Base-by-base conservation (phyloP, 2,329 filamentous ascomycete species). In the Apiospora malaysiana region DNA sequence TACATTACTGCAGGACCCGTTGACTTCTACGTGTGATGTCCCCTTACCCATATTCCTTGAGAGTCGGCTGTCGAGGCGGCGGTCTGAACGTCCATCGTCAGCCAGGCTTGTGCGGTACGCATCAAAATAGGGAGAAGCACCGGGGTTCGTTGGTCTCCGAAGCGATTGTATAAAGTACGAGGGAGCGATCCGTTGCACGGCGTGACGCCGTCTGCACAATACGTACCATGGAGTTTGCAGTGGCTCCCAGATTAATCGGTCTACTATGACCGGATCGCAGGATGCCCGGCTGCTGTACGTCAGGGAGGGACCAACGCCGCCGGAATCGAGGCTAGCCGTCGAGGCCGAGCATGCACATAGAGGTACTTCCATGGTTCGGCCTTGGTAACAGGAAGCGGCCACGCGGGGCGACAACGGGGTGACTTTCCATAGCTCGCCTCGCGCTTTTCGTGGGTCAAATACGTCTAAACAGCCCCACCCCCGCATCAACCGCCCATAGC, bases 21-120 rank as follows among this genome's bases (percentile, higher is more conserved):
- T n/a, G n/a, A n/a, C n/a, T n/a, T n/a, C n/a, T n/a, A n/a, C n/a
- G n/a, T n/a, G n/a, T n/a, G n/a, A n/a, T n/a, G n/a, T n/a, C n/a
- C n/a, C n/a, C n/a, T n/a, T n/a, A n/a, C n/a, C n/a, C n/a, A n/a
- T n/a, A n/a, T n/a, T n/a, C n/a, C n/a, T n/a, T n/a, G n/a, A n/a
- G n/a, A n/a, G n/a, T 46, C 43, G 43, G 43, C 43, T 46, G 43
- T 46, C 43, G 43, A 46, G 43, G 43, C 18, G 49, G 49, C 14
- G 49, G 49, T 32, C 49, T 25, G 49, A 59, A 59, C 49, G n/a
- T 59, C 49, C 49, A 59, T 59, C 49, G 49, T 59, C 27, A 32
- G 49, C 40, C 40, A 42, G 10, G 40, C 40, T 42, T 42, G 40
- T 42, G 40, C 40, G 40, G 40, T 42, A 42, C 10, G 40, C 40